Evolutionary conservation across 2,329 filamentous ascomycete species (phyloP), one percentile per base, ranked within the genome.

Genomic region (Gyromitra esculenta): DNA sequence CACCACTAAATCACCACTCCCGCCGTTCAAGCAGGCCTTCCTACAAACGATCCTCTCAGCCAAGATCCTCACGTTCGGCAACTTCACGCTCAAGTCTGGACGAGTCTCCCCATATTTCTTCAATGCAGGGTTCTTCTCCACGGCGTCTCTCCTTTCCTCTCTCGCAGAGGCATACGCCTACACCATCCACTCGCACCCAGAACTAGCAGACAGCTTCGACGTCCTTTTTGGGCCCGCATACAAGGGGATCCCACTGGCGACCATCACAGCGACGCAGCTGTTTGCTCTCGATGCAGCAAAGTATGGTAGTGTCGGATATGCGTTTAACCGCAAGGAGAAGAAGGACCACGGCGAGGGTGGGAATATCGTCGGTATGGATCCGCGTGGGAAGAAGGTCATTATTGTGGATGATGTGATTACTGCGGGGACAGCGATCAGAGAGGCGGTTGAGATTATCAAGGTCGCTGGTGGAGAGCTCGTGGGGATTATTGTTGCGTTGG

Each of bases 391-490:
- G 88, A 89, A 88, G 77, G 90, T 97, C 15, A 87, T 99, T 43
- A 92, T 99, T 80, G 91, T 99, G 52, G 96, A 99, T 86, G 96
- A 98, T 85, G 95, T 99, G 73, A 95, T 98, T 82, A 97, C 94
- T 0, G 95, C 94, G 0, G 96, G 96, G 37, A 98, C 94, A 0
- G 96, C 96, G 52, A 94, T 97, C 85, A 88, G 94, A 75, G 94
- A 98, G 84, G 93, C 95, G 13, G 94, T 98, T 77, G 90, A 90
- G 70, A 96, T 97, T 84, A 97, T 98, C 83, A 88, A 90, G 81
- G 89, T 89, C 81, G 91, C 97, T 83, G 96, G 95, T 1, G 96
- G 95, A 1, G 89, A 88, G 65, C 89, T 98, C 25, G 92, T 91
- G 2, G 95, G 94, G 39, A 94, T 98, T 73, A 88, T 97, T 21